A percentile compares a stretch with the other conserved stretches of the same genome.
Conservation (phyloP, 176 grass and related monocot genomes). For the Zizania latifolia region DNA sequence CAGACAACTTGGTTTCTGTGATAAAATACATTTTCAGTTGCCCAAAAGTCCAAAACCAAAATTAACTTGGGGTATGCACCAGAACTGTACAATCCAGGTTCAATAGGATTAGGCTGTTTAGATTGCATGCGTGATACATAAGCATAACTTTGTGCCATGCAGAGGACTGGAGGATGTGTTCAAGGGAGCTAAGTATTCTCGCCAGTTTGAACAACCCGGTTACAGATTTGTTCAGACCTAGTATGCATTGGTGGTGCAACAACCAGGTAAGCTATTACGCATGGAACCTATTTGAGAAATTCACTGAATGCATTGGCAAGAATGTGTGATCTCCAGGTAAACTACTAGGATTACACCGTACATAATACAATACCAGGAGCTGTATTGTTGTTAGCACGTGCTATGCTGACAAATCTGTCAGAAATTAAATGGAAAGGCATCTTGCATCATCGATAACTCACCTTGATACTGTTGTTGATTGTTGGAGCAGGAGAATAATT, state of each 20-base stretch:
- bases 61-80: background rate
- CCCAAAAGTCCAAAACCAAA: background rate
- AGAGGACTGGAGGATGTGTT: background rate
- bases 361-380: background rate
- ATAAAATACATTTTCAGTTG: background rate
- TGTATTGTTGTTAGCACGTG: background rate
- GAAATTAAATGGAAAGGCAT: background rate
- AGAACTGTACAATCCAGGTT: background rate
- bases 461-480: constrained; percentile 96
- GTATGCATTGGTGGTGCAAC: background rate
- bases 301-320: background rate
- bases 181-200: too few relatives aligned
- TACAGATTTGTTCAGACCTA: too few relatives aligned
- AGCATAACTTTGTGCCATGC: background rate
- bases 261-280: too few relatives aligned
- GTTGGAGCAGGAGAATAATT: constrained; percentile 76
- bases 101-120: background rate
- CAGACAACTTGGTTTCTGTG: background rate
- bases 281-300: background rate
- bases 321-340: background rate
- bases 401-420: background rate
- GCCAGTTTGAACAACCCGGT: background rate
- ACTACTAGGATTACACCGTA: background rate
- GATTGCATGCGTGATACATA: background rate
- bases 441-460: constrained; percentile 15